Base-by-base conservation (phyloP, 192 early-diverging fungal species). In the Umbelopsis sp. region DNA sequence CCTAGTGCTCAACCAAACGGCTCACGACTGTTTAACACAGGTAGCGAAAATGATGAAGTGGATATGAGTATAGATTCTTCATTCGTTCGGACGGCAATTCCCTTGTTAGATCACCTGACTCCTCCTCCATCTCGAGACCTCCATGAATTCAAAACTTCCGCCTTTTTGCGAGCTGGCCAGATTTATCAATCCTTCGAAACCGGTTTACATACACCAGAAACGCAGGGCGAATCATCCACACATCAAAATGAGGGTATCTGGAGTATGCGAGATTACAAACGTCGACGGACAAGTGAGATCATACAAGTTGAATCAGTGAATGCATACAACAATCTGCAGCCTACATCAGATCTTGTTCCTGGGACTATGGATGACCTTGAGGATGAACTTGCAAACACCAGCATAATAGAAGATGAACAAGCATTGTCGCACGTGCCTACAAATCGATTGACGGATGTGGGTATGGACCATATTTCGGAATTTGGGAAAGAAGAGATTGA, bases 381-480 rank as follows among this genome's bases (percentile, higher is more conserved):
- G 30, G 55, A 61, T 61, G 55, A 61, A 4, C 55, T 61, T 33
- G 55, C 55, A 16, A 61, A 61, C 27, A 61, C 55, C 3, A 61
- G 55, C 55, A 35, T 61, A 35, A 61, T 61, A 35, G 55, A 33
- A 35, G 55, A 33, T 35, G 27, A 22, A 16, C 55, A 61, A 25
- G 0, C 30, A 3, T 15, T 15, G 18, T 6, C 12, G 0, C 18
- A 2, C 9, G 30, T n/a, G 55, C 3, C 2, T 6, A 16, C 16
- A 16, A 30, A 61, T 52, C 51, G 10, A 41, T 41, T 41, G 10
- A 41, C 37, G 6, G 37, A 52, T 8, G 5, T 4, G 11, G 8
- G 11, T 21, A 52, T 12, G 27, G 27, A 35, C 16, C 11, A 41
- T 41, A 41, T 1, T 41, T 41, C 37, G 10, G 37, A 41, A 41